phyloP scores from a whole-genome alignment of 2,329 filamentous ascomycete species.

The Neurospora crassa region DNA sequence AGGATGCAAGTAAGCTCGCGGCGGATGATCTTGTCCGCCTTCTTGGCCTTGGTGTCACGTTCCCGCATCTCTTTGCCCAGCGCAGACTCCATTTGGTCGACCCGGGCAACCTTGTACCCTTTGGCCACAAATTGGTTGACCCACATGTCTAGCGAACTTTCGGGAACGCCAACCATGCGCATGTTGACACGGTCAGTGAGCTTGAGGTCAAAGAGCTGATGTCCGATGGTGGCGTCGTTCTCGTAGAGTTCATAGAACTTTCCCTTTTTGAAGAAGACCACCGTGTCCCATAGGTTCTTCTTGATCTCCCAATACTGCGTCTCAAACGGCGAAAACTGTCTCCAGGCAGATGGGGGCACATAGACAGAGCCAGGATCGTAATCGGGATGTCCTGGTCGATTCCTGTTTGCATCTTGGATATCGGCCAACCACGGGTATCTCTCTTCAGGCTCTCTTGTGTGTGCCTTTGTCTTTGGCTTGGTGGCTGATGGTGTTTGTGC shows the following conservation, averaged over 20 bases:
- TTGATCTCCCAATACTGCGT: constrained; percentile 99
- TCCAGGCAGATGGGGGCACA: constrained; percentile 72
- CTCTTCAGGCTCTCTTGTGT: constrained; percentile 73
- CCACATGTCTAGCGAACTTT: constrained; percentile 93
- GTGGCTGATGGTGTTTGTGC: constrained; percentile 20
- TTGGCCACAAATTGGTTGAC: constrained; percentile 98
- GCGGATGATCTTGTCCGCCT: constrained; percentile 86
- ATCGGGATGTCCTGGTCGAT: constrained; percentile 70
- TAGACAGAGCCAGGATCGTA: constrained; percentile 89
- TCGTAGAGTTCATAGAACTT: constrained; percentile 99
- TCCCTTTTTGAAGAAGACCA: constrained; percentile 99
- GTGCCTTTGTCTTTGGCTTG: constrained; percentile 55
- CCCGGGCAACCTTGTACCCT: constrained; percentile 91
- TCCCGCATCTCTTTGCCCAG: constrained; percentile 99
- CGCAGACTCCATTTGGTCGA: constrained; percentile 94
- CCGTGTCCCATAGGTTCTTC: constrained; percentile 91
- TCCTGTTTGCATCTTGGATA: constrained; percentile 72
- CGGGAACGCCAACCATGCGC: constrained; percentile 98
- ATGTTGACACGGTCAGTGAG: constrained; percentile 98
- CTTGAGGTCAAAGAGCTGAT: constrained; percentile 95
- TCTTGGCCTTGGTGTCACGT: constrained; percentile 59
- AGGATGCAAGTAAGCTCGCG: constrained; percentile 85
- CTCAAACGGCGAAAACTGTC: constrained; percentile 85
- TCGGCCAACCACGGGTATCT: constrained; percentile 87
- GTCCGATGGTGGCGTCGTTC: constrained; percentile 91